Conservation (phyloP, 352 stramenopile genomes). For the Phytophthora ramorum region DNA sequence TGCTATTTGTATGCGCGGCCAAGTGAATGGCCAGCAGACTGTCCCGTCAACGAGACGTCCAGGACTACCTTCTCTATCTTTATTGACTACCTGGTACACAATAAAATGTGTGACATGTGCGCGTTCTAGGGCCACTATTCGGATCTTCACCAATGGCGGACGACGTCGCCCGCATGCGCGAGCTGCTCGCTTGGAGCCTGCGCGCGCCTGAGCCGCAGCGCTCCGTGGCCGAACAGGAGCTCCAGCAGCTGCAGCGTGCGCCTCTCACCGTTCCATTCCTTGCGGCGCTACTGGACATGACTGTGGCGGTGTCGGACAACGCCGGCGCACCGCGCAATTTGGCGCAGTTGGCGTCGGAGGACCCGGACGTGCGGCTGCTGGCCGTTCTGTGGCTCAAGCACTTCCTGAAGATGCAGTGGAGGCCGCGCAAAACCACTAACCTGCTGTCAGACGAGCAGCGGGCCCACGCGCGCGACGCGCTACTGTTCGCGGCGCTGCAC, state of each 20-base stretch:
- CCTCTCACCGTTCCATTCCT: constrained; percentile 49
- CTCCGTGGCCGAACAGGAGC: constrained; percentile 55
- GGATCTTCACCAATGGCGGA: constrained; percentile 23
- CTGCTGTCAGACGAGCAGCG: constrained; percentile 52
- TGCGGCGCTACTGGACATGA: constrained; percentile 49
- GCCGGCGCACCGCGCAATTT: constrained; percentile 38
- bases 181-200: constrained; percentile 62
- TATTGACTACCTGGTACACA: constrained; percentile 8
- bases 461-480: constrained; percentile 47
- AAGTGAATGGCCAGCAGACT: constrained; percentile 69
- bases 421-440: constrained; percentile 38
- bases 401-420: constrained; percentile 60
- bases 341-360: constrained; percentile 32
- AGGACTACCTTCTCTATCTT: neutral
- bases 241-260: constrained; percentile 56
- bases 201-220: constrained; percentile 46
- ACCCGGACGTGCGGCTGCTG: constrained; percentile 66
- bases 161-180: constrained; percentile 44
- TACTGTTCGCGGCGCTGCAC: constrained; percentile 75
- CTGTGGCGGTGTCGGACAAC: constrained; percentile 44
- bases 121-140: no score
- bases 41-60: constrained; percentile 12
- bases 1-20: constrained; percentile 68
- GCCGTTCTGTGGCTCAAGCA: constrained; percentile 86
- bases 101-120: constrained; percentile 4